A percentile compares a stretch with the other conserved stretches of the same genome.
These are phyloP conservation scores for Calvatia gigantea DNA, from an alignment of 768 basidiomycete species.

Conservation along the genomic window DNA sequence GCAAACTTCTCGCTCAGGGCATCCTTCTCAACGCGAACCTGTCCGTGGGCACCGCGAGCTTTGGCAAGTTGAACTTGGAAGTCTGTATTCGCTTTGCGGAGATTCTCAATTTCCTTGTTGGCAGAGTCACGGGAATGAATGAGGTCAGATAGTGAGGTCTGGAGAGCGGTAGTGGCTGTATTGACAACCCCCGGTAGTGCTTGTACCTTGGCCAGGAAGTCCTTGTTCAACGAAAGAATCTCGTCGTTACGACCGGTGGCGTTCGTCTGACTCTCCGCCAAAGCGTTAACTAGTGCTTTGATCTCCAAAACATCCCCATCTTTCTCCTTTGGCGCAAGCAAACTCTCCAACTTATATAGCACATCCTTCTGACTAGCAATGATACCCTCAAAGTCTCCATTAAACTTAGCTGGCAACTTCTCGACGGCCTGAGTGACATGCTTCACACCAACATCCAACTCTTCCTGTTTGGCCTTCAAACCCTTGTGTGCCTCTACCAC, in stretches of 20 bases:
- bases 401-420: neutral
- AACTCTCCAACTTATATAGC: slow-evolving; percentile 32
- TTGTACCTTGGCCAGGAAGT: slow-evolving; percentile 49
- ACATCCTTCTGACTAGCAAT: slow-evolving; percentile 18
- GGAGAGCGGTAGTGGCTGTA: slow-evolving; percentile 49
- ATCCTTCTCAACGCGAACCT: slow-evolving; percentile 82
- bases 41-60: slow-evolving; percentile 73
- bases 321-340: slow-evolving; percentile 41
- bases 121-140: slow-evolving; percentile 50
- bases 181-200: slow-evolving; percentile 58
- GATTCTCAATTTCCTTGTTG: slow-evolving; percentile 67
- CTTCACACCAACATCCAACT: slow-evolving; percentile 2
- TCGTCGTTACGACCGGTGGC: slow-evolving; percentile 46
- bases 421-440: slow-evolving; percentile 2
- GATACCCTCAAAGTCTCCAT: slow-evolving; percentile 1
- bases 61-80: slow-evolving; percentile 71
- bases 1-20: slow-evolving; percentile 58
- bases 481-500: neutral
- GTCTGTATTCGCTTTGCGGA: slow-evolving; percentile 64
- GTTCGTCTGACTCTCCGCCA: slow-evolving; percentile 49
- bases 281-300: slow-evolving; percentile 43
- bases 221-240: slow-evolving; percentile 47
- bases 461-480: neutral
- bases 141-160: slow-evolving; percentile 62
- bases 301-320: slow-evolving; percentile 37